Conservation (phyloP, 495 filamentous ascomycete genomes). For the Durotheca rogersii region DNA sequence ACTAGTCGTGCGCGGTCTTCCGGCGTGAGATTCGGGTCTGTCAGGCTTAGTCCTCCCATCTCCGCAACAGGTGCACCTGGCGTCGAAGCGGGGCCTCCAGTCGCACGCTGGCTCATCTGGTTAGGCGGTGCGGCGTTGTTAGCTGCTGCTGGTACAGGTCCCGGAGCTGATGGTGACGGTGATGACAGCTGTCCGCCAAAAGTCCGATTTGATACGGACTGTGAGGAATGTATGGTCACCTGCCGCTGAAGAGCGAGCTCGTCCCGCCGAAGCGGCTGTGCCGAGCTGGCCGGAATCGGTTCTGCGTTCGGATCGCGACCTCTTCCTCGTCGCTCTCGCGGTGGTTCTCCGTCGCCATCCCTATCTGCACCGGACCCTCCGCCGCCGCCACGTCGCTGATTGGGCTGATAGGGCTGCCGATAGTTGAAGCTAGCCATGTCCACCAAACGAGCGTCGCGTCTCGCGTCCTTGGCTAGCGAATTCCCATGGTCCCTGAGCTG, state of each 20-base stretch:
- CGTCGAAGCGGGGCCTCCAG: conserved; percentile 10
- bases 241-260: conserved; percentile 92
- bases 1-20: conserved; percentile 78
- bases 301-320: conserved; percentile 69
- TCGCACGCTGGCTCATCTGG: conserved; percentile 6
- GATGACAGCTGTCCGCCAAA: conserved; percentile 79
- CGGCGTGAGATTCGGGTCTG: conserved; percentile 54
- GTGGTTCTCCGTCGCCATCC: conserved; percentile 21
- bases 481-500: conserved; percentile 75
- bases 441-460: conserved; percentile 80
- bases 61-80: conserved; percentile 15
- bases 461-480: conserved; percentile 76
- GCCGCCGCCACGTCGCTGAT: conserved; percentile 58
- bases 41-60: conserved; percentile 43
- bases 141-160: too few species aligned
- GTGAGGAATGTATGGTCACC: conserved; percentile 84
- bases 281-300: conserved; percentile 71
- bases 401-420: conserved; percentile 66
- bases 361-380: conserved; percentile 42
- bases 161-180: too few species aligned
- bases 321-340: conserved; percentile 51
- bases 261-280: conserved; percentile 79
- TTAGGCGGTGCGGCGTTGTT: conserved; percentile 16
- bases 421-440: conserved; percentile 85
- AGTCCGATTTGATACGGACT: conserved; percentile 70